Base-by-base conservation (phyloP, 1,139 yeast species). In the Entelexis sorbosivorans region DNA sequence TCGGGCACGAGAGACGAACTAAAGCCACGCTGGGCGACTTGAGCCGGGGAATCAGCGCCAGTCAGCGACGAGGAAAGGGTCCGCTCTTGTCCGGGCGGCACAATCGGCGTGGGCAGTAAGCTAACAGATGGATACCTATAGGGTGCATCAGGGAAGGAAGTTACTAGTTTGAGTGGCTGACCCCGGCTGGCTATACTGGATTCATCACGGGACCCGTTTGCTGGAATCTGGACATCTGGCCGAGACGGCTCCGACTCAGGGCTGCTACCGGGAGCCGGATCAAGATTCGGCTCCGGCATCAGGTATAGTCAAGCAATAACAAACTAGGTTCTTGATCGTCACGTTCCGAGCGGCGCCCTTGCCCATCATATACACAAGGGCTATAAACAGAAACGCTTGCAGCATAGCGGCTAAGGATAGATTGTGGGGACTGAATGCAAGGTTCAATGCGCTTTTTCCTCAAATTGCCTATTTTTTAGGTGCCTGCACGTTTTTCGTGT, bases 91-190 rank as follows among this genome's bases (percentile, higher is more conserved):
- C 24, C 28, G 1, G 52, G 22, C 8, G 50, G 19, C 5, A 49
- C 35, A 4, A 55, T 29, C 13, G 58, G 58, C 5, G 58, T 56
- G 7, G 58, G 58, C 17, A 56, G 47, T 54, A 52, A 48, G 39
- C 55, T 51, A 14, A 55, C 52, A 14, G 51, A 49, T 10, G 47
- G 50, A 38, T 42, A 53, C 31, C 32, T 44, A 13, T 17, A 39
- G 3, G 44, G 16, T 17, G 19, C 29, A 17, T 29, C 44, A 3
- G 35, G 29, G 16, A 42, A 42, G 19, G 36, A 31, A 31, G 45
- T 42, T 31, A 42, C 45, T 20, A 42, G 36, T 32, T 42, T 42
- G 36, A 42, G 45, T 19, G 45, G 29, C 22, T 42, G 45, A 2
- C 36, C 45, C 1, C 35, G 24, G 28, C 31, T 16, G 35, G 3